These are phyloP conservation scores for Ceratocystis lukuohia DNA, from an alignment of 2,329 filamentous ascomycete species.

Conservation along the genomic window DNA sequence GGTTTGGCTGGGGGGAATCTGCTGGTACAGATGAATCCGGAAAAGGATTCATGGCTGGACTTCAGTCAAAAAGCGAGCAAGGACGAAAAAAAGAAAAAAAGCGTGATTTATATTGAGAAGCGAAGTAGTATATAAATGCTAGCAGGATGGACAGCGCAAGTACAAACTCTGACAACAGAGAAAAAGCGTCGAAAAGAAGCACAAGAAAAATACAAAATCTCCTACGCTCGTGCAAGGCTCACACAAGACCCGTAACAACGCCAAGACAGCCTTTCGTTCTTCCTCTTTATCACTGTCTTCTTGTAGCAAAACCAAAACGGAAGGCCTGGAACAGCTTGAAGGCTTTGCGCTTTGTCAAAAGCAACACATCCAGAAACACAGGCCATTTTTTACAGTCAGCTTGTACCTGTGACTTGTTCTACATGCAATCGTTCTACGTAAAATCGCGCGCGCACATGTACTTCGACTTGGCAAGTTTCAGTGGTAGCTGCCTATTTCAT, in stretches of 20 bases:
- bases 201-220: background rate
- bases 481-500: background rate
- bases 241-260: background rate
- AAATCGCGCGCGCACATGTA: background rate
- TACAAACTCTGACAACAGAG: background rate
- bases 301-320: background rate
- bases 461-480: background rate
- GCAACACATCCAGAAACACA: no score
- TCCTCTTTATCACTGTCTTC: background rate
- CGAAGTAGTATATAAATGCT: background rate
- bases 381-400: no score
- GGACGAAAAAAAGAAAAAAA: background rate
- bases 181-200: background rate
- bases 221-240: background rate
- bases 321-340: background rate
- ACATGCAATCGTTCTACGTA: background rate
- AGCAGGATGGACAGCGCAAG: background rate
- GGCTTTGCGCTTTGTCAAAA: no score
- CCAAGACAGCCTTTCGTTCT: background rate
- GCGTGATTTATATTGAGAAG: background rate
- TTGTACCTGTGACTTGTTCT: background rate
- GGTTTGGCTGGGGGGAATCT: background rate
- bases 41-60: background rate
- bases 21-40: background rate
- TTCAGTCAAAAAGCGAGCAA: background rate